phyloP scores from a whole-genome alignment of 345 rosid species.

The Murraya paniculata region DNA sequence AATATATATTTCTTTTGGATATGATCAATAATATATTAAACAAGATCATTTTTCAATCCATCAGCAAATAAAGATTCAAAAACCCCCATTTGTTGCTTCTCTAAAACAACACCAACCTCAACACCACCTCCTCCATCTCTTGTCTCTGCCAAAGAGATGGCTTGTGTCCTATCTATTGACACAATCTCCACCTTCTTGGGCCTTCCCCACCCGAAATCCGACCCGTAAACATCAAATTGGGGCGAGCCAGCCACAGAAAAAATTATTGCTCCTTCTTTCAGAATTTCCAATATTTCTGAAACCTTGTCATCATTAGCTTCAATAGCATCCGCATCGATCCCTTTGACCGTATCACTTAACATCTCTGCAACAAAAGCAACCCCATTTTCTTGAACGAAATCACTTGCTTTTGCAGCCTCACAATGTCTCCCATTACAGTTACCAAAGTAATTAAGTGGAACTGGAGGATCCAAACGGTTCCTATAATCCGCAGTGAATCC shows the following conservation, averaged over 20 bases:
- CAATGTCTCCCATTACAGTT: conserved; percentile 11
- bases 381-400: too few species aligned
- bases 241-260: not conserved
- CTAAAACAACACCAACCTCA: not conserved
- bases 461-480: not conserved
- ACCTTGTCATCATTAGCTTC: not conserved
- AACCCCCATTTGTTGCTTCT: not conserved
- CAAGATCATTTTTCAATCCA: not conserved
- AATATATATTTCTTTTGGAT: too few species aligned
- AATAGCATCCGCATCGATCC: not conserved
- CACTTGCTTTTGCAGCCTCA: too few species aligned
- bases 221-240: not conserved
- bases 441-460: conserved; percentile 30
- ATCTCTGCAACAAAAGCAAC: too few species aligned
- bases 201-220: not conserved
- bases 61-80: not conserved
- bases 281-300: not conserved
- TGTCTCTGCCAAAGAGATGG: not conserved
- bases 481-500: conserved; percentile 29
- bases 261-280: not conserved
- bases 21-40: too few species aligned
- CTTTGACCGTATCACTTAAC: not conserved
- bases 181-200: not conserved
- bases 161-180: not conserved
- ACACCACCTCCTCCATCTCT: not conserved